Evolutionary conservation across 2,329 filamentous ascomycete species (phyloP).

Genomic region (Macrophomina phaseolina): DNA sequence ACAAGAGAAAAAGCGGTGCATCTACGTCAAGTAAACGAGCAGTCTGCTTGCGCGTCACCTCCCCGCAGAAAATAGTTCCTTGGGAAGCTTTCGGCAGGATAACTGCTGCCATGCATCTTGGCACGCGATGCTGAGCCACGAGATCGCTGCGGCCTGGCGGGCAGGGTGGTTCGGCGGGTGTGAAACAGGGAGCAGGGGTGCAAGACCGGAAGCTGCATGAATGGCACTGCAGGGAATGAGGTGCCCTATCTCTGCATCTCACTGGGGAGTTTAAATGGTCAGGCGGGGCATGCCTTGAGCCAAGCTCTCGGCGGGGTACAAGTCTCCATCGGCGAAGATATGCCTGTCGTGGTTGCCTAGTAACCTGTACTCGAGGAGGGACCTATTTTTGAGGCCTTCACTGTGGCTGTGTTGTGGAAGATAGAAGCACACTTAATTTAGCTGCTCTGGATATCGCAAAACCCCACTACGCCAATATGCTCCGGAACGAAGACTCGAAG

Average conservation of each 20-base stretch:
- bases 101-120: not conserved
- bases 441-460: slow-evolving; percentile 23
- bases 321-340: not conserved
- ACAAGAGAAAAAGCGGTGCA: too few species aligned
- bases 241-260: not conserved
- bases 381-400: not conserved
- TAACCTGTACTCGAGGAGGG: not conserved
- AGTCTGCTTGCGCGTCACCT: too few species aligned
- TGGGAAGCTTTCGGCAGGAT: not conserved
- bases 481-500: not conserved
- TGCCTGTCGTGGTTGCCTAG: not conserved
- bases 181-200: not conserved
- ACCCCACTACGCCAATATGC: slow-evolving; percentile 17
- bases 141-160: not conserved
- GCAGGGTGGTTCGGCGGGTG: not conserved
- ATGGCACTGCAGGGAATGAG: too few species aligned
- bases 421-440: slow-evolving; percentile 2
- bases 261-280: not conserved
- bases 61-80: not conserved
- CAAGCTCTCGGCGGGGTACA: not conserved
- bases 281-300: not conserved
- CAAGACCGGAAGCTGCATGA: not conserved
- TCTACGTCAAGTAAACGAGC: too few species aligned
- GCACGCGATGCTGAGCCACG: not conserved
- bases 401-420: slow-evolving; percentile 4